Evolutionary conservation across 2,329 filamentous ascomycete species (phyloP), one percentile per base, ranked within the genome.

Genomic region (Pestalotiopsis sp.): DNA sequence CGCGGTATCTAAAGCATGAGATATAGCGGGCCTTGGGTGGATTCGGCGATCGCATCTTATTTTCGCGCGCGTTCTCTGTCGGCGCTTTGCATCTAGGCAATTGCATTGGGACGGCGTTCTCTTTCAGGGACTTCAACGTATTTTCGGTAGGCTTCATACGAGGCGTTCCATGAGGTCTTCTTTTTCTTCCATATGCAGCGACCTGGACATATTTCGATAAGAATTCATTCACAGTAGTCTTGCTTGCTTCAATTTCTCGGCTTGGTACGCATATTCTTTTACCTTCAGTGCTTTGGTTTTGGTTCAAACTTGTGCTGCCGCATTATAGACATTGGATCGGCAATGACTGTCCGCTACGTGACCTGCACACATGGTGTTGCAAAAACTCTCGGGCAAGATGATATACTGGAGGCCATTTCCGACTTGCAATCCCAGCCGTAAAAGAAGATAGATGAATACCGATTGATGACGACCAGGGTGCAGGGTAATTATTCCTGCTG

Each of bases 1-100:
- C 89, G 96, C 76, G 96, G 96, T 13, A 95, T 99, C 75, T 98
- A 83, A 9, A 82, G 68, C 36, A 36, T 20, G 20, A 20, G 36
- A 39, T 9, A 59, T 59, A 25, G 11, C 31, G 31, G 2, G 31
- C 31, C 31, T 7, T 36, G 31, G 31, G 9, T 36, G 31, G 31
- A 36, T 36, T 36, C 7, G 31, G 31, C 5, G 7, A 36, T 36
- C 31, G 31, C 31, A 36, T 36, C 31, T 7, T 52, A 5, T 20
- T 20, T 17, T 59, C 5, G 57, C 25, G 25, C 11, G 23, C 20
- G 23, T 25, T 58, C n/a, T 27, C 49, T 25, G 9, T 58, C 11
- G 36, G 45, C 41, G 27, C 64, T 39, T 36, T 39, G 59, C 59
- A 39, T 41, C 36, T 27, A 36, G 31, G 31, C 31, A 36, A 23